Percentiles rank a stretch among this genome's conserved stretches.
These are phyloP conservation scores for Cotoneaster glaucophyllus DNA, from an alignment of 306 rosid genomes.

Conservation along the genomic window DNA sequence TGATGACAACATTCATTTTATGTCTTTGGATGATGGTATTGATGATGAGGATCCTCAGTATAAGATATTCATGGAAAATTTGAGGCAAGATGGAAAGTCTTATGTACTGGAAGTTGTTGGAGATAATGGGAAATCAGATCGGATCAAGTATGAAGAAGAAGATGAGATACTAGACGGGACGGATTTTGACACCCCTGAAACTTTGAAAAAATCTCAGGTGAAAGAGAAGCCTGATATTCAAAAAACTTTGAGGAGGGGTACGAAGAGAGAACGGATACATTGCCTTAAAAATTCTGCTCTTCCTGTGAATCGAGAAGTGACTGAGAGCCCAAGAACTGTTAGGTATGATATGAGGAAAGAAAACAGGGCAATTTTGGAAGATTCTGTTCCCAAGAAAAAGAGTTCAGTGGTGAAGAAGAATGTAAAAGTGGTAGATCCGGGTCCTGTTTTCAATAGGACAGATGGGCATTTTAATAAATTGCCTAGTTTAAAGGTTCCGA, in stretches of 20 bases:
- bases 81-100: slow-evolving; percentile 26
- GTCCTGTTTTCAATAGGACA: not conserved
- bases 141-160: slow-evolving; percentile 23
- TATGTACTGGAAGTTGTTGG: slow-evolving; percentile 15
- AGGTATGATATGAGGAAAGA: not conserved
- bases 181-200: not conserved
- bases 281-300: not conserved
- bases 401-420: not conserved
- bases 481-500: not conserved
- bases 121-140: slow-evolving; percentile 2
- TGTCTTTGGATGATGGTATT: too few species aligned
- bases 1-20: too few species aligned
- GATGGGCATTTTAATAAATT: not conserved
- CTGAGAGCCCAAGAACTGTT: not conserved
- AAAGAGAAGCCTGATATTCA: not conserved
- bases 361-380: not conserved
- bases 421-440: not conserved
- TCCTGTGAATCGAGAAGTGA: slow-evolving; percentile 1
- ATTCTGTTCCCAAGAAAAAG: not conserved
- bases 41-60: slow-evolving; percentile 25
- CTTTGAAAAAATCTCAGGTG: not conserved
- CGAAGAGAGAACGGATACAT: not conserved
- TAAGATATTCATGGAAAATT: slow-evolving; percentile 24
- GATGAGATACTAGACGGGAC: slow-evolving; percentile 3
- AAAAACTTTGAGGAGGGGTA: slow-evolving; percentile 2